phyloP scores from a whole-genome alignment of 352 stramenopile genomes.

The Globisporangium megalacanthum region DNA sequence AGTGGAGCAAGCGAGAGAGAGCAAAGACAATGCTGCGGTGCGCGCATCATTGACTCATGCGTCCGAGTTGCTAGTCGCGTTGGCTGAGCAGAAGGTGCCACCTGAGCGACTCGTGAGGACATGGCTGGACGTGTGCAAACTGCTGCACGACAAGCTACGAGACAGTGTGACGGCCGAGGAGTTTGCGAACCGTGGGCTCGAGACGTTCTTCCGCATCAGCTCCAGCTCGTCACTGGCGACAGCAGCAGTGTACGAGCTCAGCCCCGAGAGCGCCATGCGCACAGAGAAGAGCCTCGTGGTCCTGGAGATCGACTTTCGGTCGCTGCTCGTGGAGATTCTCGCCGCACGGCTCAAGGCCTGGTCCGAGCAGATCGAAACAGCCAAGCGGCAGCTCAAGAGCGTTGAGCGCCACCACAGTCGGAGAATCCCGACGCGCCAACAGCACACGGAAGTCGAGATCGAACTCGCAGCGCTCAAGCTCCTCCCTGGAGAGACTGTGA shows the following conservation, averaged over 20 bases:
- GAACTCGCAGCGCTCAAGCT: conserved; percentile 18
- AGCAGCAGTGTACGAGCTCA: background rate
- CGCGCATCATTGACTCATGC: background rate
- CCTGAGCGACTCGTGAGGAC: conserved; percentile 32
- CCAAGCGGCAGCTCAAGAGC: conserved; percentile 6
- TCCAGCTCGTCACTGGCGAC: conserved; percentile 5
- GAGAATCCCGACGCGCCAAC: background rate
- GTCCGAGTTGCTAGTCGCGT: background rate
- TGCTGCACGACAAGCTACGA: conserved; percentile 41
- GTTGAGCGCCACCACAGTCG: background rate
- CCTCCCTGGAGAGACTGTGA: conserved; percentile 20
- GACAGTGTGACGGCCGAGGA: conserved; percentile 24
- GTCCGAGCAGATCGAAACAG: conserved; percentile 10
- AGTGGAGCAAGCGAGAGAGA: conserved; percentile 73
- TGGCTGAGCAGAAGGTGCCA: background rate
- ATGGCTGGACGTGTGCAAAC: conserved; percentile 35
- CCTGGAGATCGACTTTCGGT: conserved; percentile 46
- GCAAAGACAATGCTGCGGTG: conserved; percentile 28
- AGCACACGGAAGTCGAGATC: conserved; percentile 1
- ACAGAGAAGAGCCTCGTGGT: conserved; percentile 46
- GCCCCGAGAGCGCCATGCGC: conserved; percentile 6
- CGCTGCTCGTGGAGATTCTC: conserved; percentile 46
- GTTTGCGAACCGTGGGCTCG: conserved; percentile 25
- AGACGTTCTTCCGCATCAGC: conserved; percentile 27
- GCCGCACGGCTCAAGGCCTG: conserved; percentile 30